These are phyloP conservation scores for Epichloe aotearoae DNA, from an alignment of 2,329 filamentous ascomycete genomes.

Conservation along the genomic window DNA sequence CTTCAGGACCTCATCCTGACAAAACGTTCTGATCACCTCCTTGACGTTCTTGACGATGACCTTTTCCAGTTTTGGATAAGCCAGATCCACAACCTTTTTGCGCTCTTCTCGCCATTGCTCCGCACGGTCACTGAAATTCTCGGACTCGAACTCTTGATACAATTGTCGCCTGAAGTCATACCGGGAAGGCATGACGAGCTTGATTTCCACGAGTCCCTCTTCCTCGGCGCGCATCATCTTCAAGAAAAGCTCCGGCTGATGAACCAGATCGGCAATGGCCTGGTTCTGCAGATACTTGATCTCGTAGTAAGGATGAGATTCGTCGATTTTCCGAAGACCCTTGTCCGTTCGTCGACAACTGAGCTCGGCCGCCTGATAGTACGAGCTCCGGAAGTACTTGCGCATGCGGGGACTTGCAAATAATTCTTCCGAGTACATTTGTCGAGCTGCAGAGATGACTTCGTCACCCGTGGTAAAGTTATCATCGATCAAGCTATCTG, in stretches of 20 bases:
- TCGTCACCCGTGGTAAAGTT: slow-evolving; percentile 65
- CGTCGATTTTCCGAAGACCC: slow-evolving; percentile 82
- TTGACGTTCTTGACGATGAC: slow-evolving; percentile 87
- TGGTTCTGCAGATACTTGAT: slow-evolving; percentile 94
- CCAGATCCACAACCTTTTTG: slow-evolving; percentile 69
- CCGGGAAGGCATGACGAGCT: slow-evolving; percentile 62
- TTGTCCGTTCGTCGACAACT: slow-evolving; percentile 90
- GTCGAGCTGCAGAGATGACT: slow-evolving; percentile 66
- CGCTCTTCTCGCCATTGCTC: slow-evolving; percentile 91
- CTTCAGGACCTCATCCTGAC: slow-evolving; percentile 83
- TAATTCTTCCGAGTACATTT: slow-evolving; percentile 85
- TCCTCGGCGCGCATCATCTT: slow-evolving; percentile 97
- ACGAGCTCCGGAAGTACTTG: slow-evolving; percentile 69
- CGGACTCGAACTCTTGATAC: slow-evolving; percentile 75
- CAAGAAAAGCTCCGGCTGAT: slow-evolving; percentile 77
- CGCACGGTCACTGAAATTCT: slow-evolving; percentile 88
- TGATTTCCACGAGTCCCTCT: slow-evolving; percentile 81
- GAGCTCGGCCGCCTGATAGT: slow-evolving; percentile 71
- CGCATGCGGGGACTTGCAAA: slow-evolving; percentile 79
- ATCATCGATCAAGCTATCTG: slow-evolving; percentile 60
- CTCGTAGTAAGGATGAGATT: slow-evolving; percentile 92
- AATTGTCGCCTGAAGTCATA: slow-evolving; percentile 65
- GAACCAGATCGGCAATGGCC: slow-evolving; percentile 66
- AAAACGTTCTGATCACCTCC: slow-evolving; percentile 84
- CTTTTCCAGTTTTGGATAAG: slow-evolving; percentile 68